Conservation (phyloP, 164 flowering plant species). For the Santalum album region DNA sequence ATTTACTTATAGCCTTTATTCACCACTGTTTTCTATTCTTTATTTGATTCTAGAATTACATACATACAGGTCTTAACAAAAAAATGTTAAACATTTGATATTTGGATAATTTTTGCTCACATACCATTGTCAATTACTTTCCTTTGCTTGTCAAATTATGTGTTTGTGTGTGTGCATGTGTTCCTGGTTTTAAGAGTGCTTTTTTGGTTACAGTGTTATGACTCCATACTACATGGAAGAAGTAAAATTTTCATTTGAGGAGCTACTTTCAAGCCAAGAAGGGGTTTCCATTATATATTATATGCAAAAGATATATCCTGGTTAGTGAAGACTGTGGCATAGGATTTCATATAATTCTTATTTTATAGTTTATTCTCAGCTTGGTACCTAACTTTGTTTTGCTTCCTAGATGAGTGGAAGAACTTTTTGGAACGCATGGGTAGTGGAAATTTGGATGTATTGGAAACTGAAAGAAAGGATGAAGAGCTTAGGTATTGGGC, state of each 20-base stretch:
- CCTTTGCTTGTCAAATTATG: too few relatives aligned
- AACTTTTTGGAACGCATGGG: constrained; percentile 85
- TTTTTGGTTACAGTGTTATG: constrained; percentile 47
- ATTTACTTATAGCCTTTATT: too few relatives aligned
- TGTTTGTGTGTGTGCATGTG: neutral
- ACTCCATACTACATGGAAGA: constrained; percentile 90
- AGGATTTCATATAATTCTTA: too few relatives aligned
- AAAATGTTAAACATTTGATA: too few relatives aligned
- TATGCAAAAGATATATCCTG: constrained; percentile 89
- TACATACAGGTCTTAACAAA: too few relatives aligned
- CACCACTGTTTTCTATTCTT: too few relatives aligned
- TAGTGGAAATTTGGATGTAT: constrained; percentile 34
- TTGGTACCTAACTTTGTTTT: constrained; percentile 7
- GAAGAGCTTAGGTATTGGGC: constrained; percentile 81
- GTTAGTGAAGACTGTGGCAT: constrained; percentile 16
- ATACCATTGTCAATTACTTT: neutral
- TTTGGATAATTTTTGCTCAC: too few relatives aligned
- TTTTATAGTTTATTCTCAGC: too few relatives aligned
- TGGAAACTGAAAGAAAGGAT: constrained; percentile 23
- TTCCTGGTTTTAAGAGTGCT: neutral
- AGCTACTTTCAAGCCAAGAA: constrained; percentile 56
- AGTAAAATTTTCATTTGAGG: constrained; percentile 59
- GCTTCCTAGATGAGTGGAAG: constrained; percentile 70
- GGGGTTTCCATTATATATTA: constrained; percentile 74
- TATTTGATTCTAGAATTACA: too few relatives aligned